Conservation (phyloP, 31 red algal species). For the Odonthalia washingtoniensis region DNA sequence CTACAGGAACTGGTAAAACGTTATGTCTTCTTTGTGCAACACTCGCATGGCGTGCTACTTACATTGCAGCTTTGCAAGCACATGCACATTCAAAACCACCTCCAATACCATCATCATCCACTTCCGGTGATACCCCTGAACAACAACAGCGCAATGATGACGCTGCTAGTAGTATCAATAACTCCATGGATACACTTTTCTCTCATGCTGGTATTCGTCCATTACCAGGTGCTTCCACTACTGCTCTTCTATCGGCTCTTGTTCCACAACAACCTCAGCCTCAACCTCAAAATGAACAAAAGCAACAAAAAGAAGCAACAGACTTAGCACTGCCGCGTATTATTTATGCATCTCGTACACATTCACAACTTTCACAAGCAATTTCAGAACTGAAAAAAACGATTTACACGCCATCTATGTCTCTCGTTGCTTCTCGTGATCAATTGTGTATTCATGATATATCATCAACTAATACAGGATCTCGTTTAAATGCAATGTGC, state of each 20-base stretch:
- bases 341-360: conserved; percentile 90
- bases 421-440: conserved; percentile 82
- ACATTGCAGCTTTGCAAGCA: conserved; percentile 74
- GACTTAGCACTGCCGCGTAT: conserved; percentile 83
- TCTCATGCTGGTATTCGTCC: conserved; percentile 44
- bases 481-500: conserved; percentile 69
- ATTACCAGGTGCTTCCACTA: background rate
- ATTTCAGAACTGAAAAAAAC: conserved; percentile 88
- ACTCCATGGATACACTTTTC: conserved; percentile 15
- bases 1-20: conserved; percentile 98
- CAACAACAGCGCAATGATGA: no score
- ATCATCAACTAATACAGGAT: conserved; percentile 54
- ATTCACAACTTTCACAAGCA: conserved; percentile 91
- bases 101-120: background rate
- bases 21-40: conserved; percentile 88
- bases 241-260: no score
- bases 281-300: conserved; percentile 50
- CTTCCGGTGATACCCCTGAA: background rate
- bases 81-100: conserved; percentile 1
- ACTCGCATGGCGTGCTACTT: conserved; percentile 84
- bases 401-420: conserved; percentile 67
- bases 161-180: no score
- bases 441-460: conserved; percentile 92
- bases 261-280: conserved; percentile 39
- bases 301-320: no score